phyloP scores from a whole-genome alignment of 202 grass and related monocot species.

The Brachypodium distachyon region DNA sequence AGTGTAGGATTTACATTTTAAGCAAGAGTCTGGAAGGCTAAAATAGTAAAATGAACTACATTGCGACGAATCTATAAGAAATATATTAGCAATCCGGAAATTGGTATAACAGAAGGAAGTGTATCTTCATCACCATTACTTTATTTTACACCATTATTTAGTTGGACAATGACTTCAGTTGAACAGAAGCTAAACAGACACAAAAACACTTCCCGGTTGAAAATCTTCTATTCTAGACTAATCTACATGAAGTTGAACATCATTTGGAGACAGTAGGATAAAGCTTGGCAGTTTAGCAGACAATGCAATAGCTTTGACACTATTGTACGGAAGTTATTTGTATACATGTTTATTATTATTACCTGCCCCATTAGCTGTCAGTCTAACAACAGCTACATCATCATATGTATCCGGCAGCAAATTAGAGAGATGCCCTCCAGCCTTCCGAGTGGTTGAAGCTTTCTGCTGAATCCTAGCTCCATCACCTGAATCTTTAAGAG shows the following conservation, averaged over 20 bases:
- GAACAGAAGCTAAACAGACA: neutral
- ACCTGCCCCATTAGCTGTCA: constrained; percentile 28
- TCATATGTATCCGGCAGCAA: constrained; percentile 35
- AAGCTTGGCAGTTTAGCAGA: constrained; percentile 14
- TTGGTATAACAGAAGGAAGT: neutral
- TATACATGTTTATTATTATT: neutral
- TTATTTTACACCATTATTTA: neutral
- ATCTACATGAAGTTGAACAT: neutral
- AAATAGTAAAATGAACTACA: neutral
- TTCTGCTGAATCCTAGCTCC: constrained; percentile 24
- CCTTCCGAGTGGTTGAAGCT: neutral
- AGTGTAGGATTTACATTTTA: neutral
- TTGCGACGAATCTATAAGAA: neutral
- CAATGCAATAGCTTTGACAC: neutral
- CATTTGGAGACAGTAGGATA: neutral
- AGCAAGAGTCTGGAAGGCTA: neutral
- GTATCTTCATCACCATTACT: neutral
- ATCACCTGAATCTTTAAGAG: constrained; percentile 38
- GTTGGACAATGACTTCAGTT: neutral
- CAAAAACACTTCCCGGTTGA: neutral
- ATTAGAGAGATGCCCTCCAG: constrained; percentile 22
- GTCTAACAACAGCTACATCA: constrained; percentile 6
- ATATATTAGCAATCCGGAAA: neutral
- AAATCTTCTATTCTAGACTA: neutral
- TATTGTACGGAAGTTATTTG: neutral